Percentiles rank a stretch among this genome's conserved stretches.
phyloP scores from a whole-genome alignment of 2,329 filamentous ascomycete species.

The Ploettnerulaceae sp. region DNA sequence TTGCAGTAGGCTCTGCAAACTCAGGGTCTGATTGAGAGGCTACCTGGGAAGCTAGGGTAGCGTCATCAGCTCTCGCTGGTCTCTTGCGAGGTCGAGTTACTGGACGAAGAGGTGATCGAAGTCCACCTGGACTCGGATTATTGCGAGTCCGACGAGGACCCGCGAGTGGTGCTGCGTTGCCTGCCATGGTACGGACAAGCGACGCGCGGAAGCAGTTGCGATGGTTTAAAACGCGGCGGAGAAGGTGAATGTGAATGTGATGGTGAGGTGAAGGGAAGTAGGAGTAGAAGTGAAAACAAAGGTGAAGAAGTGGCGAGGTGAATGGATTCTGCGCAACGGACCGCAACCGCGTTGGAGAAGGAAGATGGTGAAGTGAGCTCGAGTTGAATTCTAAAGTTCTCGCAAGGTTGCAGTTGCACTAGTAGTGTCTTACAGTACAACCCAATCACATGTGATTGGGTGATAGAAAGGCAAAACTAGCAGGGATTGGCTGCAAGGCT shows the following conservation, averaged over 20 bases:
- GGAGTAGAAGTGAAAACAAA: no score
- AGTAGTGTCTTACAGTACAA: not conserved
- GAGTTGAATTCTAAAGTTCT: not conserved
- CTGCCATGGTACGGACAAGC: no score
- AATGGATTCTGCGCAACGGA: no score
- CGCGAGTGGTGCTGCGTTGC: not conserved
- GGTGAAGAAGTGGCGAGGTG: no score
- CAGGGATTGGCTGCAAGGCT: conserved; percentile 1
- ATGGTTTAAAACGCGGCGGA: no score
- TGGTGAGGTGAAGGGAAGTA: no score
- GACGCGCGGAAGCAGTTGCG: not conserved
- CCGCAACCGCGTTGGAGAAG: no score
- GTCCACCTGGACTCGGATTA: not conserved
- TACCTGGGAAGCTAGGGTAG: not conserved
- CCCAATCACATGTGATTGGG: conserved; percentile 1
- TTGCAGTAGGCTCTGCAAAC: not conserved
- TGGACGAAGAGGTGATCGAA: no score
- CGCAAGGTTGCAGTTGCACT: not conserved
- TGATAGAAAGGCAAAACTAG: not conserved
- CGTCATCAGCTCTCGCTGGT: not conserved
- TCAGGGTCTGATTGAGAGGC: conserved; percentile 1
- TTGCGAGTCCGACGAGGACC: not conserved
- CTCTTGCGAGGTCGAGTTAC: no score
- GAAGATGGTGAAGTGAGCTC: not conserved
- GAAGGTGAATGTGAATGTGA: no score